Base-by-base conservation (phyloP, 495 filamentous ascomycete species). In the Halenospora varia region DNA sequence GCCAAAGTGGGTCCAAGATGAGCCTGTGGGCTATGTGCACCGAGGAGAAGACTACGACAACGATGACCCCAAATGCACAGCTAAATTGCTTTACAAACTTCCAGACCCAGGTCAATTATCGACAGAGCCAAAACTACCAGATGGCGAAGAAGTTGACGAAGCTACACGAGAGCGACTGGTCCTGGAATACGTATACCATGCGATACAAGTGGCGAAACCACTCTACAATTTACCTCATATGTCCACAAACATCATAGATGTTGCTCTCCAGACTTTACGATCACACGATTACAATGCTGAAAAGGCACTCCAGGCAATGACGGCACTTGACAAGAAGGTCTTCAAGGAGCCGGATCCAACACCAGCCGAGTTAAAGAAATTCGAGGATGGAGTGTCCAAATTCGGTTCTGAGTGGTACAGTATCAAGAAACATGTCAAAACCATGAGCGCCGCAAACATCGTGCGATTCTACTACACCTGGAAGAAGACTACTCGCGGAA, bases 391-490 rank as follows among this genome's bases (percentile, higher is more conserved):
- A 11, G 91, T 99, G 10, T 77, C 84, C 9, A 96, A 92, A 63
- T 95, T 83, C 64, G 95, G 94, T 35, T 97, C 94, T 0, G 94
- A 99, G 70, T 83, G 91, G 63, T 84, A 90, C 56, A 80, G 79
- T 59, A 84, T 97, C 48, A 90, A 85, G 45, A 87, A 88, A 63
- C 88, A 96, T 68, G 88, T 96, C 63, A 92, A 89, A 68, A 89
- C 88, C 0, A 81, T 90, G 25, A 83, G 80, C 41, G 81, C 90
- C 59, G 83, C 82, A 26, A 82, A 89, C 48, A 88, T 97, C 55
- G 89, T 94, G 24, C 86, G 94, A 10, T 96, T 88, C 59, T 99
- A 97, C 69, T 97, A 97, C 70, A 88, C 88, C 63, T 99, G 95
- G 95, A 99, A 99, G 77, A 97, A 97, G 70, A 91, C 92, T 0